A percentile compares a stretch with the other conserved stretches of the same genome.
phyloP scores from a whole-genome alignment of 768 basidiomycete genomes.

The Guyanaporus albipodus region DNA sequence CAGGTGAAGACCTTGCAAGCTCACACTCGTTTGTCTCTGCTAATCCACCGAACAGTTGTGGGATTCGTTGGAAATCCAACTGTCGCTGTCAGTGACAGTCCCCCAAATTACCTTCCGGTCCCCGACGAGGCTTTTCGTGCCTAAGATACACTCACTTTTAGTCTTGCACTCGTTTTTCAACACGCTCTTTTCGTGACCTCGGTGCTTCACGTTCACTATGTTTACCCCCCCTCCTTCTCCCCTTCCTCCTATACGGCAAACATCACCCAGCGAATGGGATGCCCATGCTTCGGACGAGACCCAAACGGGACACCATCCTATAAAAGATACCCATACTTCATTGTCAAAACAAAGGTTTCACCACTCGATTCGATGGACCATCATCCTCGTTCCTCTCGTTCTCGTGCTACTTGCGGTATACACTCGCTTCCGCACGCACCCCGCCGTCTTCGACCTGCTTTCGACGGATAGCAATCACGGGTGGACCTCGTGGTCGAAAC shows the following conservation, averaged over 20 bases:
- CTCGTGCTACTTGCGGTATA: conserved; percentile 53
- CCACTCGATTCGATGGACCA: conserved; percentile 42
- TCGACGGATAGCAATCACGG: conserved; percentile 24
- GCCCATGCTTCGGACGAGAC: conserved; percentile 1
- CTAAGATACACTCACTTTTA: conserved; percentile 11
- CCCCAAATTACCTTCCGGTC: neutral
- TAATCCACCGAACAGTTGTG: conserved; percentile 7
- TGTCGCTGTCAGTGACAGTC: neutral
- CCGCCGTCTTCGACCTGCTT: conserved; percentile 42
- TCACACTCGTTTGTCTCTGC: neutral
- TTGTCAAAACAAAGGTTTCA: conserved; percentile 36
- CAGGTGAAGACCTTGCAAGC: conserved; percentile 4
- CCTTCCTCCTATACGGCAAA: conserved; percentile 19
- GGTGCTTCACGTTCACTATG: conserved; percentile 25
- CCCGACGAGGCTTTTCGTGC: conserved; percentile 7
- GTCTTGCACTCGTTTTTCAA: conserved; percentile 28
- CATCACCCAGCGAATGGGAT: neutral
- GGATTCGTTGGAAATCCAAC: conserved; percentile 1
- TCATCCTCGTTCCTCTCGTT: conserved; percentile 52
- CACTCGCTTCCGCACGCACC: conserved; percentile 49
- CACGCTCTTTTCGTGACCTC: conserved; percentile 23
- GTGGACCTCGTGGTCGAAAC: conserved; percentile 30
- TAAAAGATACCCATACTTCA: neutral
- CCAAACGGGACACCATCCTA: conserved; percentile 1
- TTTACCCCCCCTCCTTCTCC: conserved; percentile 45